Conservation (phyloP, 1,284 basidiomycete genomes). For the Moesziomyces globuligerus region DNA sequence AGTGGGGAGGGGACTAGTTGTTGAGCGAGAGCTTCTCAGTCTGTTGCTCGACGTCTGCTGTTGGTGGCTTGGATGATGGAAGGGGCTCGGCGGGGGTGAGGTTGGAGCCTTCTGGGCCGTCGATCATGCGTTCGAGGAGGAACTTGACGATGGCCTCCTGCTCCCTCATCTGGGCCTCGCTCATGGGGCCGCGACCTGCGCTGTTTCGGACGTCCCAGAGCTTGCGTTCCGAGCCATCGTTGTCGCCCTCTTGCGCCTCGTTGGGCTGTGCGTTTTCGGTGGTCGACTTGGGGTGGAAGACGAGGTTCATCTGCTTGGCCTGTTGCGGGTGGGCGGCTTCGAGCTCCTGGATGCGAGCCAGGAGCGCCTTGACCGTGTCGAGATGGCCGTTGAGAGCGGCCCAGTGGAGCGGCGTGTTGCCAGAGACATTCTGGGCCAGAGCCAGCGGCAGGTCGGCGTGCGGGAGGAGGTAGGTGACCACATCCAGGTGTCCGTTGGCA, state of each 20-base stretch:
- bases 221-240: slow-evolving; percentile 52
- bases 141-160: slow-evolving; percentile 62
- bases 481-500: slow-evolving; percentile 61
- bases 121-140: slow-evolving; percentile 55
- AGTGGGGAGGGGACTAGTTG: background rate
- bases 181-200: slow-evolving; percentile 65
- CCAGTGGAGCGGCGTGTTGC: slow-evolving; percentile 67
- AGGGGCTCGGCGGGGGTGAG: slow-evolving; percentile 26
- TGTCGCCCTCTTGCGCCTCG: slow-evolving; percentile 12
- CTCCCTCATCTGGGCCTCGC: slow-evolving; percentile 64
- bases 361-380: slow-evolving; percentile 46
- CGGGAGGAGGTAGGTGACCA: slow-evolving; percentile 49
- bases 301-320: slow-evolving; percentile 32
- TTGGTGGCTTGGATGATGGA: slow-evolving; percentile 12
- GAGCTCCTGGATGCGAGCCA: slow-evolving; percentile 54
- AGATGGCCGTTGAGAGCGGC: slow-evolving; percentile 65
- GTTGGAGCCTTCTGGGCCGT: slow-evolving; percentile 29
- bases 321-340: slow-evolving; percentile 30
- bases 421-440: slow-evolving; percentile 57
- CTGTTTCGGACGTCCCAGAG: slow-evolving; percentile 65
- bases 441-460: slow-evolving; percentile 29
- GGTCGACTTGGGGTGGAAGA: slow-evolving; percentile 27
- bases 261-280: slow-evolving; percentile 1
- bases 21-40: slow-evolving; percentile 27
- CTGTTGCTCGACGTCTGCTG: slow-evolving; percentile 14